These are phyloP conservation scores for Arthrobotrys musiformis DNA, from an alignment of 2,329 filamentous ascomycete species.

Conservation along the genomic window DNA sequence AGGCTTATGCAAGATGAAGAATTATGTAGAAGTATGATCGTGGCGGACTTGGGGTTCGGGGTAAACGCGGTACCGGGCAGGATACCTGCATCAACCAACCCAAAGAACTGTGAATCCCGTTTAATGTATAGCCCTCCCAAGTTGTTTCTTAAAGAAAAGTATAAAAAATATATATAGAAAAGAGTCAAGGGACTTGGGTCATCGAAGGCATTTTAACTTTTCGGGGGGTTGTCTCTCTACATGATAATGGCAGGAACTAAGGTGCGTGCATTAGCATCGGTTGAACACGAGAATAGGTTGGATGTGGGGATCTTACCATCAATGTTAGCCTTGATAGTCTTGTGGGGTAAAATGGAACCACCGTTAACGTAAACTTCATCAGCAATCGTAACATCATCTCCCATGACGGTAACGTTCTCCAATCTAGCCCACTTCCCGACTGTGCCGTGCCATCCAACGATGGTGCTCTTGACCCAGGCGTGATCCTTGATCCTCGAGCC, in stretches of 20 bases:
- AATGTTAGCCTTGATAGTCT: slow-evolving; percentile 98
- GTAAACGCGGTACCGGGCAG: background rate
- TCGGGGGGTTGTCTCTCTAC: slow-evolving; percentile 59
- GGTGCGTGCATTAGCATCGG: background rate
- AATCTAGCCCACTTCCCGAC: slow-evolving; percentile 95
- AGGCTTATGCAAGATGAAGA: background rate
- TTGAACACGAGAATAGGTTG: background rate
- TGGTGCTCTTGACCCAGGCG: slow-evolving; percentile 98
- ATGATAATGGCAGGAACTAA: slow-evolving; percentile 65
- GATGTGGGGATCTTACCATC: slow-evolving; percentile 70
- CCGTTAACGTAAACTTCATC: slow-evolving; percentile 99
- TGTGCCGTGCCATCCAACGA: slow-evolving; percentile 97
- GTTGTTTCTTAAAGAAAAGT: background rate
- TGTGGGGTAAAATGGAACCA: slow-evolving; percentile 92
- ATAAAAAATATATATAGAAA: background rate
- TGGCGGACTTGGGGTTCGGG: background rate
- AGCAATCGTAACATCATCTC: slow-evolving; percentile 96
- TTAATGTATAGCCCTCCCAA: background rate
- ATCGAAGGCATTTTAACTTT: background rate
- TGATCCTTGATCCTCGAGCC: slow-evolving; percentile 98
- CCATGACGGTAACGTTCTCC: slow-evolving; percentile 97
- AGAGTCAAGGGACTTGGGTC: background rate
- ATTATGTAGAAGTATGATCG: slow-evolving; percentile 1
- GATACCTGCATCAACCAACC: background rate
- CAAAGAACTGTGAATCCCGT: background rate